phyloP scores from a whole-genome alignment of 2,329 filamentous ascomycete genomes.

The Claviceps quebecensis region DNA sequence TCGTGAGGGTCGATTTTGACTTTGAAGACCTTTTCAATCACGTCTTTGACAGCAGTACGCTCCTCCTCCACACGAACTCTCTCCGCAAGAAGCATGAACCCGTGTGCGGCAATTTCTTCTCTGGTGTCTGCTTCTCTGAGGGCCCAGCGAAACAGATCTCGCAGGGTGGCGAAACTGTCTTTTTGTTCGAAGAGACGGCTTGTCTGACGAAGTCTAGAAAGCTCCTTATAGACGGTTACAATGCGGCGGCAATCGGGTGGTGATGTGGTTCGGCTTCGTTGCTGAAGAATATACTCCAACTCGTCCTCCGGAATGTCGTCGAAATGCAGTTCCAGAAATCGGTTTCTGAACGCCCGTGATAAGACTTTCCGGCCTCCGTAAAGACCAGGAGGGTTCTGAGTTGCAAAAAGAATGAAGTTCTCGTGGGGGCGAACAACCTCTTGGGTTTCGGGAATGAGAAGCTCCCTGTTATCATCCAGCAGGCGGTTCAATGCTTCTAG shows the following conservation, averaged over 20 bases:
- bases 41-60: slow-evolving; percentile 64
- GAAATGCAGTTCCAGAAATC: slow-evolving; percentile 93
- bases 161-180: slow-evolving; percentile 87
- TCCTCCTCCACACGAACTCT: slow-evolving; percentile 87
- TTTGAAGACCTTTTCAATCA: slow-evolving; percentile 85
- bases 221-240: slow-evolving; percentile 83
- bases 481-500: slow-evolving; percentile 90
- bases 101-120: slow-evolving; percentile 79
- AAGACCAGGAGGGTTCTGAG: slow-evolving; percentile 87
- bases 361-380: slow-evolving; percentile 91
- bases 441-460: slow-evolving; percentile 92
- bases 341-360: slow-evolving; percentile 88
- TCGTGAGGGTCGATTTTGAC: slow-evolving; percentile 61
- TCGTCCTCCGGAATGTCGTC: slow-evolving; percentile 96
- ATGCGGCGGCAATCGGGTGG: slow-evolving; percentile 86
- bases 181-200: slow-evolving; percentile 91
- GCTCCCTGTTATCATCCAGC: slow-evolving; percentile 88
- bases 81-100: slow-evolving; percentile 92
- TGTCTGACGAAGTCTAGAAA: slow-evolving; percentile 80
- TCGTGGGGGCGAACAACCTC: slow-evolving; percentile 83
- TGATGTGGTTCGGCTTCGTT: slow-evolving; percentile 71
- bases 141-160: slow-evolving; percentile 95
- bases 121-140: slow-evolving; percentile 70
- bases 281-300: slow-evolving; percentile 78
- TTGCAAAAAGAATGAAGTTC: slow-evolving; percentile 96